These are phyloP conservation scores for Amylocarpus encephaloides DNA, from an alignment of 2,329 filamentous ascomycete genomes.

Conservation along the genomic window DNA sequence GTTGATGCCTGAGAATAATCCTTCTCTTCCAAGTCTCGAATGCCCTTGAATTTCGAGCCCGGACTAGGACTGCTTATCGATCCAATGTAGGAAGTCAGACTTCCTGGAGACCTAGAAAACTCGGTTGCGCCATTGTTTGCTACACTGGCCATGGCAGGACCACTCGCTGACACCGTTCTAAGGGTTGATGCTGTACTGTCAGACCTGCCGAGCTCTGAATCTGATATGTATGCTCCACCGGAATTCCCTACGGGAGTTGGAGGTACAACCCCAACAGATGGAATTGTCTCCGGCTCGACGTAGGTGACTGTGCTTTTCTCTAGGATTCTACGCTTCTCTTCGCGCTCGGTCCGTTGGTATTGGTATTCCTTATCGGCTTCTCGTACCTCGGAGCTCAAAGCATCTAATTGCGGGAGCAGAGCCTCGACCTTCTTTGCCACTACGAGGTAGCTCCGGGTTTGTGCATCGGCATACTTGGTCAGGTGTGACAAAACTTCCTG, in stretches of 20 bases:
- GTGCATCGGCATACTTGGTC: conserved; percentile 87
- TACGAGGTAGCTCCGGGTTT: conserved; percentile 74
- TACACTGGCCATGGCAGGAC: conserved; percentile 29
- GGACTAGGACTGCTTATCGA: conserved; percentile 45
- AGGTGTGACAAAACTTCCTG: conserved; percentile 93
- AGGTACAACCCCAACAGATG: conserved; percentile 34
- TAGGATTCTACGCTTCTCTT: conserved; percentile 83
- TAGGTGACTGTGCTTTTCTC: conserved; percentile 80
- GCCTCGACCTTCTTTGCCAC: conserved; percentile 83
- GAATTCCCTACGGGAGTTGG: conserved; percentile 26
- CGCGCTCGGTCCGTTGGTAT: conserved; percentile 86
- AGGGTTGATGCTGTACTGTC: conserved; percentile 70
- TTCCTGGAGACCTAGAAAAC: conserved; percentile 50
- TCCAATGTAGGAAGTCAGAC: conserved; percentile 37
- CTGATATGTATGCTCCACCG: conserved; percentile 44
- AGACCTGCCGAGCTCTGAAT: conserved; percentile 64
- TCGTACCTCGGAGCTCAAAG: conserved; percentile 79
- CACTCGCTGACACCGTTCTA: conserved; percentile 43
- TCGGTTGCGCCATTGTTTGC: conserved; percentile 23
- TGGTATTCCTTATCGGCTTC: conserved; percentile 96
- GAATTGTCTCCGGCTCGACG: conserved; percentile 59
- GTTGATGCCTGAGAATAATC: conserved; percentile 49
- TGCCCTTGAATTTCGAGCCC: conserved; percentile 72
- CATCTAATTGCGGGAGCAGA: conserved; percentile 83
- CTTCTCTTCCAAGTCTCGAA: conserved; percentile 85